These are phyloP conservation scores for Aristolochia contorta DNA, from an alignment of 164 flowering plant species.

Conservation along the genomic window DNA sequence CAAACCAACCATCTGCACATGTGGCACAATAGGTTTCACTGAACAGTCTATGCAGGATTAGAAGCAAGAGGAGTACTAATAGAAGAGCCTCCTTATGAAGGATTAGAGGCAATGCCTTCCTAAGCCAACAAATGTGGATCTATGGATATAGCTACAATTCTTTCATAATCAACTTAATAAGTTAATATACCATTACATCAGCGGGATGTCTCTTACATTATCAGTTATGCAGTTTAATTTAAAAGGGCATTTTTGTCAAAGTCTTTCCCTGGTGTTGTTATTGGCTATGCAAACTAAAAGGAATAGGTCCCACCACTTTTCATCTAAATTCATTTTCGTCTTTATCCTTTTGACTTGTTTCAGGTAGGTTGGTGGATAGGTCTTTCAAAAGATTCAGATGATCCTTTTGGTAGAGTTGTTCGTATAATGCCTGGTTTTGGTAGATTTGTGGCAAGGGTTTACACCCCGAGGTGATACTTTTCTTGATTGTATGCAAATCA, in stretches of 20 bases:
- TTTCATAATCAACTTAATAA: too few relatives aligned
- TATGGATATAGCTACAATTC: too few relatives aligned
- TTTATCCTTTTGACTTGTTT: neutral
- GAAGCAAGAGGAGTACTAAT: too few relatives aligned
- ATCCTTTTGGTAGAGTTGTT: conserved; percentile 77
- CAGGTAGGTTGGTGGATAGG: conserved; percentile 99
- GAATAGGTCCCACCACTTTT: neutral
- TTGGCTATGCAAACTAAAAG: neutral
- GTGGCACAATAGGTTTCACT: too few relatives aligned
- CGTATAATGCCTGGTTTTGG: conserved; percentile 82
- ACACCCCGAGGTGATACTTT: conserved; percentile 68
- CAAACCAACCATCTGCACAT: too few relatives aligned
- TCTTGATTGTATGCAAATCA: conserved; percentile 2
- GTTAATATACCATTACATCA: too few relatives aligned
- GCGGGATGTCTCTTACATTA: too few relatives aligned
- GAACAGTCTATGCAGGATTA: too few relatives aligned
- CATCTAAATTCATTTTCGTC: neutral
- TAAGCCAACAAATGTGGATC: too few relatives aligned
- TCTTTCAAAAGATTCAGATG: conserved; percentile 61
- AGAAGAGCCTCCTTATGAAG: too few relatives aligned
- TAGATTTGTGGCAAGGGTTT: conserved; percentile 76
- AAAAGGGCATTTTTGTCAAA: neutral
- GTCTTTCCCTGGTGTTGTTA: neutral
- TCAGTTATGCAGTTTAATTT: too few relatives aligned
- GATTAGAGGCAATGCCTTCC: too few relatives aligned